Conservation (phyloP, 2,329 filamentous ascomycete genomes). For the Alternaria dauci region DNA sequence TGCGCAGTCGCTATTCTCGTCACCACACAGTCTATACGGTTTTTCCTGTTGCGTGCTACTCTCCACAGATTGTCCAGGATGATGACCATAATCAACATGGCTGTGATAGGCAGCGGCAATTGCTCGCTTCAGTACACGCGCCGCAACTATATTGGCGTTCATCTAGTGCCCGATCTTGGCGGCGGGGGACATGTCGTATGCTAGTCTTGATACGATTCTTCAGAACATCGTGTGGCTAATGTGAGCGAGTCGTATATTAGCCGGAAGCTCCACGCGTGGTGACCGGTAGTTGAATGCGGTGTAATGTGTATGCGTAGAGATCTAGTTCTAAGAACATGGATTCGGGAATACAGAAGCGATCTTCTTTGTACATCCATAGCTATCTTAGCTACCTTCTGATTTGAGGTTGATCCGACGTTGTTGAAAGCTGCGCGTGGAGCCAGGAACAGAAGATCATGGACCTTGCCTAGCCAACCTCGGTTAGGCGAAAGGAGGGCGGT, state of each 20-base stretch:
- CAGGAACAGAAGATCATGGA: not conserved
- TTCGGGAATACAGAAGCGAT: not conserved
- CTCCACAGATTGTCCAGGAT: conserved; percentile 26
- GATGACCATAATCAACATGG: conserved; percentile 21
- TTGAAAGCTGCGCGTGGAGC: not conserved
- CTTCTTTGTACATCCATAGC: not conserved
- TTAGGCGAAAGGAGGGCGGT: not conserved
- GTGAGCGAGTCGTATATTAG: conserved; percentile 5
- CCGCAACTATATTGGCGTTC: conserved; percentile 30
- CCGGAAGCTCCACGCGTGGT: not conserved
- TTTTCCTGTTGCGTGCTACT: conserved; percentile 19
- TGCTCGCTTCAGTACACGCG: conserved; percentile 25
- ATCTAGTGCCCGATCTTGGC: conserved; percentile 31
- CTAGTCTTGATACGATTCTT: conserved; percentile 12
- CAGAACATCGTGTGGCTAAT: conserved; percentile 11
- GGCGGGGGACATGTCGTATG: conserved; percentile 24
- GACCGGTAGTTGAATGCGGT: conserved; percentile 9
- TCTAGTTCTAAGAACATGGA: not conserved
- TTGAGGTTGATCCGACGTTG: not conserved
- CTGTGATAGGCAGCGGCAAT: conserved; percentile 30
- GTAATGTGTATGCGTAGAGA: not conserved
- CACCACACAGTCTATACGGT: conserved; percentile 9
- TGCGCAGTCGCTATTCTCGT: conserved; percentile 5
- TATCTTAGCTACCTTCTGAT: not conserved
- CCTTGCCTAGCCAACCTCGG: not conserved